Conservation (phyloP, 768 basidiomycete genomes). For the Auriscalpium orientale region DNA sequence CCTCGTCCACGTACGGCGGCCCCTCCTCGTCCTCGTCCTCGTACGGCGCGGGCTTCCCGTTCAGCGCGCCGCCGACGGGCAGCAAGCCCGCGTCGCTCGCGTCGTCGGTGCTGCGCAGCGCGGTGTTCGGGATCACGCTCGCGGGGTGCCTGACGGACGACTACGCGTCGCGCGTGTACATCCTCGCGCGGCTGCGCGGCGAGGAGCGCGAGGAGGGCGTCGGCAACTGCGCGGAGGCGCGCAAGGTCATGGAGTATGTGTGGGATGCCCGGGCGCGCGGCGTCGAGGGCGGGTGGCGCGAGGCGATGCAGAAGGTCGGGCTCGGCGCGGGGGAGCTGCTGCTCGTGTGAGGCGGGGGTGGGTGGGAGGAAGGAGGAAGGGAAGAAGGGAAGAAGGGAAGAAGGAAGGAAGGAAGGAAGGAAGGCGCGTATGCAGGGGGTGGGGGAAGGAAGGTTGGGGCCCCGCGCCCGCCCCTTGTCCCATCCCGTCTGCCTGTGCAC, state of each 20-base stretch:
- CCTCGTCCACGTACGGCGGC: too few relatives aligned
- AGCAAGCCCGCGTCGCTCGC: constrained; percentile 26
- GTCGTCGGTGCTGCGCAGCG: constrained; percentile 61
- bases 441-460: too few relatives aligned
- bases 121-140: constrained; percentile 72
- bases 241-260: constrained; percentile 44
- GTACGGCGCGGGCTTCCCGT: too few relatives aligned
- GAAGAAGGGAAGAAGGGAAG: too few relatives aligned
- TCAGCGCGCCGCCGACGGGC: constrained; percentile 26
- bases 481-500: too few relatives aligned
- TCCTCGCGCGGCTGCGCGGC: constrained; percentile 40
- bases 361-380: too few relatives aligned
- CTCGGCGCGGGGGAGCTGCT: constrained; percentile 37
- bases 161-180: constrained; percentile 29
- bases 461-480: too few relatives aligned
- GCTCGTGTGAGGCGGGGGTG: constrained; percentile 39
- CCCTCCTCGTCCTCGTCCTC: too few relatives aligned
- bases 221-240: constrained; percentile 59
- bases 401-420: too few relatives aligned
- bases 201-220: constrained; percentile 42
- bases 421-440: too few relatives aligned
- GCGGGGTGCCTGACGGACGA: constrained; percentile 63
- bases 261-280: constrained; percentile 39
- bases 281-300: constrained; percentile 53
- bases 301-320: constrained; percentile 34